Percentiles rank a stretch among this genome's conserved stretches.
Conservation (phyloP, 768 basidiomycete species). For the Lactarius sp. region DNA sequence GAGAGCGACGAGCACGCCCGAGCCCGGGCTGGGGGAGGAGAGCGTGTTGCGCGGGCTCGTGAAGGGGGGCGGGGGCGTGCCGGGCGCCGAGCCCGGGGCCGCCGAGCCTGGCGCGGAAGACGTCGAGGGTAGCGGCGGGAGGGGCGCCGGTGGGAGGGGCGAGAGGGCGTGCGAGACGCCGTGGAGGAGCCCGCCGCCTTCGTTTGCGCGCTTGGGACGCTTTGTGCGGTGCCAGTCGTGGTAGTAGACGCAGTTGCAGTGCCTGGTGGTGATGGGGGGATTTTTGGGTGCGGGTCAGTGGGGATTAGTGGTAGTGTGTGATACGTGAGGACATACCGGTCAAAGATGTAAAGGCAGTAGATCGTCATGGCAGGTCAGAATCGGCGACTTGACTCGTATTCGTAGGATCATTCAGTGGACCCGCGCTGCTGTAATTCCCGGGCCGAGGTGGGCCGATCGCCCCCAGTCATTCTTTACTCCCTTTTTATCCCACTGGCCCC, state of each 20-base stretch:
- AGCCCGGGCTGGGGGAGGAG: conserved; percentile 37
- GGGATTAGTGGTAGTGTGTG: too few relatives aligned
- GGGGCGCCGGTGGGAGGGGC: conserved; percentile 24
- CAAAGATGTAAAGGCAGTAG: conserved; percentile 89
- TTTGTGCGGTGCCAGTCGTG: conserved; percentile 90
- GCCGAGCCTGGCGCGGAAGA: conserved; percentile 28
- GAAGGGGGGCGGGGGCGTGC: conserved; percentile 29
- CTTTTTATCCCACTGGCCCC: too few relatives aligned
- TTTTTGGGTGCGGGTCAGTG: not conserved
- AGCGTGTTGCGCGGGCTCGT: conserved; percentile 65
- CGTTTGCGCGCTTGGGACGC: conserved; percentile 63
- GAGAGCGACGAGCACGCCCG: conserved; percentile 66
- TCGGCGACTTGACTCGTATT: too few relatives aligned
- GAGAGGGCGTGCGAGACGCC: conserved; percentile 74
- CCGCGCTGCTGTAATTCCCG: too few relatives aligned
- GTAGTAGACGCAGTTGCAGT: conserved; percentile 91
- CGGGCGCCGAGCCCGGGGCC: conserved; percentile 35
- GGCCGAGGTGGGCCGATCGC: too few relatives aligned
- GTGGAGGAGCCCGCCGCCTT: conserved; percentile 64
- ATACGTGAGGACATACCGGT: conserved; percentile 49
- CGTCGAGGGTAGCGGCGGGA: not conserved
- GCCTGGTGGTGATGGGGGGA: conserved; percentile 41
- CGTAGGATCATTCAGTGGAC: too few relatives aligned
- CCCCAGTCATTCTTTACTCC: too few relatives aligned
- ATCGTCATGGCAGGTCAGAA: conserved; percentile 55